phyloP scores from a whole-genome alignment of 805 yeast species.

The Yarrowia hollandica region DNA sequence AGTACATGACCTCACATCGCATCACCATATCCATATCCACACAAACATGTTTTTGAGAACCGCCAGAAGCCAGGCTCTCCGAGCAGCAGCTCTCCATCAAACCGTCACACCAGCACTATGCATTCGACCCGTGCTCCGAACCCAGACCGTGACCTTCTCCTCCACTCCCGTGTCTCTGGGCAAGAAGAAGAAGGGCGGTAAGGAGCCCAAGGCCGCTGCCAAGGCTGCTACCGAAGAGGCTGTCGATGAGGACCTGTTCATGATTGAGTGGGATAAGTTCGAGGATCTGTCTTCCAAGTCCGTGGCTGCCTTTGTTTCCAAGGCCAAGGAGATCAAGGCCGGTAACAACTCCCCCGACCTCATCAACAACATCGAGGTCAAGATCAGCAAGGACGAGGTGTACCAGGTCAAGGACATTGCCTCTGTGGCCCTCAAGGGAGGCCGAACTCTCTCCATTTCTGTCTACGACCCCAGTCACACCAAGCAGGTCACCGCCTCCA shows the following conservation, averaged over 20 bases:
- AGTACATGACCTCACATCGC: neutral
- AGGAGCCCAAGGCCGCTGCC: slow-evolving; percentile 22
- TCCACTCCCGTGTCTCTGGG: neutral
- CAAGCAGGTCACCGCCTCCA: slow-evolving; percentile 67
- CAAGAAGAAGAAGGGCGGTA: slow-evolving; percentile 28
- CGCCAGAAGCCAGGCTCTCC: neutral
- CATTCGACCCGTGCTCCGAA: slow-evolving; percentile 5
- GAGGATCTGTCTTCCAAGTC: slow-evolving; percentile 50
- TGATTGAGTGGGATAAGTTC: slow-evolving; percentile 42
- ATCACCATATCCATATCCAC: neutral
- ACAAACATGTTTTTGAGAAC: slow-evolving; percentile 1
- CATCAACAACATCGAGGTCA: slow-evolving; percentile 41
- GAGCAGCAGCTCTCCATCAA: neutral
- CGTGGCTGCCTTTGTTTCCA: slow-evolving; percentile 54
- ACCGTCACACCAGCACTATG: neutral
- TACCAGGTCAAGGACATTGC: slow-evolving; percentile 49
- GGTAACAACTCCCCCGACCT: slow-evolving; percentile 66
- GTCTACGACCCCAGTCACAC: slow-evolving; percentile 80
- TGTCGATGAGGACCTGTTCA: slow-evolving; percentile 31
- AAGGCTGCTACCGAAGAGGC: slow-evolving; percentile 29
- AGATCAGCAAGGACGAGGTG: slow-evolving; percentile 41
- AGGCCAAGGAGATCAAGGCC: slow-evolving; percentile 61
- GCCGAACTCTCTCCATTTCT: slow-evolving; percentile 67
- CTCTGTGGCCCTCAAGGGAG: slow-evolving; percentile 67
- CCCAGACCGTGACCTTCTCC: slow-evolving; percentile 9